These are phyloP conservation scores for Collybiopsis luxurians DNA, from an alignment of 768 basidiomycete genomes.

Conservation along the genomic window DNA sequence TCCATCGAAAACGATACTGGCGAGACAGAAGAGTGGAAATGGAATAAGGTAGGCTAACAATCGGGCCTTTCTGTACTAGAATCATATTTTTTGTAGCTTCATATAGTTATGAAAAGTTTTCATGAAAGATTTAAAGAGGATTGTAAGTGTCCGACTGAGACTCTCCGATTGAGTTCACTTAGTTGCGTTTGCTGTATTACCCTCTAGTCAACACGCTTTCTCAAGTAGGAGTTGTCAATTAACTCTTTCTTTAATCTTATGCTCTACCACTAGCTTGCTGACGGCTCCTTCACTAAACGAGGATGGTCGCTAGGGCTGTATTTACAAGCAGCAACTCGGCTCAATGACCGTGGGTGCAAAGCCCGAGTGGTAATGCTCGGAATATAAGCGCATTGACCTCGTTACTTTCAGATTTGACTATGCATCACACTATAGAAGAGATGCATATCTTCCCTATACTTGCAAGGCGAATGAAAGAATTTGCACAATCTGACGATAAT, in stretches of 20 bases:
- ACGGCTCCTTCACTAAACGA: constrained; percentile 46
- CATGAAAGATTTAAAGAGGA: constrained; percentile 47
- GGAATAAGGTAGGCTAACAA: constrained; percentile 15
- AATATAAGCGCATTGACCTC: not conserved
- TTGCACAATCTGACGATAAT: constrained; percentile 33
- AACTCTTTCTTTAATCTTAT: not conserved
- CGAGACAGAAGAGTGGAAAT: constrained; percentile 16
- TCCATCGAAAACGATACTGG: no score
- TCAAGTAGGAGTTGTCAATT: constrained; percentile 27
- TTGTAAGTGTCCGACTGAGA: constrained; percentile 32
- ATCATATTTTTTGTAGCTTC: constrained; percentile 15
- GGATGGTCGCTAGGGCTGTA: constrained; percentile 42
- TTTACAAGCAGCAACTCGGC: constrained; percentile 33
- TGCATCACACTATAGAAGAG: constrained; percentile 58
- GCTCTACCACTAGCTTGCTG: constrained; percentile 38
- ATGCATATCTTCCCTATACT: constrained; percentile 49
- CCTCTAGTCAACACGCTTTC: constrained; percentile 41
- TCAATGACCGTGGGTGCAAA: constrained; percentile 38
- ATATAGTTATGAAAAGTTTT: constrained; percentile 33
- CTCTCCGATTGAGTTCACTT: not conserved
- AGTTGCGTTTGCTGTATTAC: not conserved
- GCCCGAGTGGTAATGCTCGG: not conserved
- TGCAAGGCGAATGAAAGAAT: constrained; percentile 46
- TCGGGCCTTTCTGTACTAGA: not conserved
- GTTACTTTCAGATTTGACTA: constrained; percentile 48